phyloP scores from a whole-genome alignment of 2,329 filamentous ascomycete species.

The Beauveria sp. region DNA sequence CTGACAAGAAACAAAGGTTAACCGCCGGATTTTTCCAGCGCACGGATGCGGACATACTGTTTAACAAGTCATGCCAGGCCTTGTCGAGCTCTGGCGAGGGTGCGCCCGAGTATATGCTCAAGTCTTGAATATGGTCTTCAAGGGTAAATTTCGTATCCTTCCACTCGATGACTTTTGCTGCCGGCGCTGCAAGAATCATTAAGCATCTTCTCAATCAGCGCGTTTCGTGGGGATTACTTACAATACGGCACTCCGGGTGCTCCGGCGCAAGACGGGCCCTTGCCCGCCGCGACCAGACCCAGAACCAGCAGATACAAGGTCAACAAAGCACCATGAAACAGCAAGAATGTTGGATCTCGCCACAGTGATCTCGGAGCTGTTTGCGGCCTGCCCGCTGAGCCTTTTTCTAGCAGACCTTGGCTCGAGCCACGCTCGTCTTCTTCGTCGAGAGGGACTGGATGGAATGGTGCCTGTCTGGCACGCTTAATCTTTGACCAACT shows the following conservation, averaged over 20 bases:
- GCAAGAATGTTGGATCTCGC: not conserved
- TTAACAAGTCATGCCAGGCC: slow-evolving; percentile 7
- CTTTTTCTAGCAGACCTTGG: slow-evolving; percentile 1
- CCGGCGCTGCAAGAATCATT: not conserved
- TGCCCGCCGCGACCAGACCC: not conserved
- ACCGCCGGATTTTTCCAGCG: too few relatives aligned
- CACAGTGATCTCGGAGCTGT: not conserved
- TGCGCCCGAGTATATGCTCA: slow-evolving; percentile 7
- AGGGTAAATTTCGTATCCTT: slow-evolving; percentile 6
- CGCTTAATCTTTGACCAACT: slow-evolving; percentile 8
- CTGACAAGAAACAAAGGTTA: not conserved
- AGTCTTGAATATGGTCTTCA: slow-evolving; percentile 4
- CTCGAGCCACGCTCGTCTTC: not conserved
- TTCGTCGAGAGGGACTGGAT: not conserved
- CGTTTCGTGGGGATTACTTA: not conserved
- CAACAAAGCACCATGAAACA: not conserved
- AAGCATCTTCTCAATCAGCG: not conserved
- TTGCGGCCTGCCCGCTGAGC: not conserved
- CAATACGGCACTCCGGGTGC: not conserved
- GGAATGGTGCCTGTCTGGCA: not conserved
- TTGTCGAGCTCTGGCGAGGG: slow-evolving; percentile 2
- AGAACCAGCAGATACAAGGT: not conserved
- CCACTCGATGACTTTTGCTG: not conserved
- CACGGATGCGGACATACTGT: not conserved
- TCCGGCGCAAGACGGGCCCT: not conserved